Conservation (phyloP, 2,329 filamentous ascomycete species). For the Fusarium foetens region DNA sequence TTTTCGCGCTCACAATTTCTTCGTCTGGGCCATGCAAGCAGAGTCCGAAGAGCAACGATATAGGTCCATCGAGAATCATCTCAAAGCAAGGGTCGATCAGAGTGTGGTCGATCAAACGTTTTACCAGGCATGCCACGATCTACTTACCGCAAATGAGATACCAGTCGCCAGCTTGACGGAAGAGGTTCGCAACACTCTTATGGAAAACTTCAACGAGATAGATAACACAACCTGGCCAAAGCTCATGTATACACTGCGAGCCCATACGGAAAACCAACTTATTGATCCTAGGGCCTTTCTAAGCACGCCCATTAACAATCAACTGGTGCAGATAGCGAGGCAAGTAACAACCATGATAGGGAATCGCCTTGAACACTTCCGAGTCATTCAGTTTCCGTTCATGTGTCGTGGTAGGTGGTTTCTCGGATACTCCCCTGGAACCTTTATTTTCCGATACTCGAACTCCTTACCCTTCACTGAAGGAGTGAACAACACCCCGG, state of each 20-base stretch:
- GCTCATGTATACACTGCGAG: not conserved
- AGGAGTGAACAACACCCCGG: not conserved
- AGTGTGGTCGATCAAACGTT: not conserved
- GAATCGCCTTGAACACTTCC: not conserved
- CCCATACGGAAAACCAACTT: not conserved
- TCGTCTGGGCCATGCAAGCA: not conserved
- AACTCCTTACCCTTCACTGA: not conserved
- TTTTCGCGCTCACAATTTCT: not conserved
- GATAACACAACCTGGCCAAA: not conserved
- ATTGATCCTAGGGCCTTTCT: not conserved
- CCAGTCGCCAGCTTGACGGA: not conserved
- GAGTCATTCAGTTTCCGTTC: not conserved
- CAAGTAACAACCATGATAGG: not conserved
- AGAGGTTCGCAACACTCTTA: not conserved
- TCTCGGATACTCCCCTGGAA: not conserved
- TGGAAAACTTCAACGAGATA: not conserved
- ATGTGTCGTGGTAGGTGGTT: not conserved
- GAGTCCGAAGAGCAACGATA: not conserved
- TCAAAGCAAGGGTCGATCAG: not conserved
- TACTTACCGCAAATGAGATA: not conserved
- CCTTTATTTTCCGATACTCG: slow-evolving; percentile 44
- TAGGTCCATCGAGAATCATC: not conserved
- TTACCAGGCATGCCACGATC: not conserved
- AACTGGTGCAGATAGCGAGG: not conserved
- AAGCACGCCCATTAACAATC: not conserved